A percentile compares a stretch with the other conserved stretches of the same genome.
These are phyloP conservation scores for Sphaerobolus stellatus DNA, from an alignment of 1,284 basidiomycete species.

Conservation along the genomic window DNA sequence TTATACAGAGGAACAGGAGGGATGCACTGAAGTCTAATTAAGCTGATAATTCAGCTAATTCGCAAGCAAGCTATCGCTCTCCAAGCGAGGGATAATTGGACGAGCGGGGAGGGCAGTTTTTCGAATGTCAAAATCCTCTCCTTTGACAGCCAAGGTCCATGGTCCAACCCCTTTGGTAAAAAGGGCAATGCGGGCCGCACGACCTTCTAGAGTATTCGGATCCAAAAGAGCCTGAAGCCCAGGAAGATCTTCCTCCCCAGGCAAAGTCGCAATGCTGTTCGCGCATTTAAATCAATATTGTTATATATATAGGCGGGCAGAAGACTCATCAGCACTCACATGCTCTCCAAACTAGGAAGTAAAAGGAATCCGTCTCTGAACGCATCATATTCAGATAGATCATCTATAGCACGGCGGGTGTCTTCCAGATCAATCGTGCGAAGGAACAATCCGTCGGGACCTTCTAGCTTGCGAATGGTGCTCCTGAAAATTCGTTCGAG, in stretches of 20 bases:
- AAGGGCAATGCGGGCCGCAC: constrained; percentile 32
- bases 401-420: constrained; percentile 30
- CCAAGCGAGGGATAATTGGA: not conserved
- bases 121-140: not conserved
- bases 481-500: constrained; percentile 26
- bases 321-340: constrained; percentile 24
- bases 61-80: constrained; percentile 1
- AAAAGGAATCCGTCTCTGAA: constrained; percentile 36
- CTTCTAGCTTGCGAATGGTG: constrained; percentile 23
- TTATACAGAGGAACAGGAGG: too few relatives aligned
- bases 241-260: constrained; percentile 32
- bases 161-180: constrained; percentile 30
- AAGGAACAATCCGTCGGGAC: constrained; percentile 26
- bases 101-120: too few relatives aligned
- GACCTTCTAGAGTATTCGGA: constrained; percentile 29
- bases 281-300: constrained; percentile 16
- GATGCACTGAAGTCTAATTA: too few relatives aligned
- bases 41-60: too few relatives aligned
- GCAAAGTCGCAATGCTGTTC: constrained; percentile 27
- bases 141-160: constrained; percentile 15
- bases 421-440: constrained; percentile 29
- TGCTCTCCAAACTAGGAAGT: constrained; percentile 35
- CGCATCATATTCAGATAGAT: constrained; percentile 35
- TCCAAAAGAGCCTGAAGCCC: constrained; percentile 32
- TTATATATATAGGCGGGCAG: not conserved